Evolutionary conservation across 2,329 filamentous ascomycete genomes (phyloP), one percentile per base, ranked within the genome.

Genomic region (Davidsoniella australis): DNA sequence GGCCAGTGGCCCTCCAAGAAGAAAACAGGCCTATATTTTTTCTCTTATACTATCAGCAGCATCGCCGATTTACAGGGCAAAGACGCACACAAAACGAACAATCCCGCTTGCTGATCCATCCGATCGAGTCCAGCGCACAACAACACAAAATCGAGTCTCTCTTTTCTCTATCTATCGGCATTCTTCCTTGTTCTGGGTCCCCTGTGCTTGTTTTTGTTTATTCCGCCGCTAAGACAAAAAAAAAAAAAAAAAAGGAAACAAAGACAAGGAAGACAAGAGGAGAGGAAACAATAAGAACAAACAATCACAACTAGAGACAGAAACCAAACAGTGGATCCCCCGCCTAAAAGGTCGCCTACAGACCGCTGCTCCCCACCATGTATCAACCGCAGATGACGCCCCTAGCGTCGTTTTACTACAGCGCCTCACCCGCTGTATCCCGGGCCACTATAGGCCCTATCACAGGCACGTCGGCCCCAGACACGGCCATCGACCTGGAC

Each of bases 351-450:
- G 2, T 20, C 20, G 4, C 20, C 20, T 4, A 20, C 3, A 17
- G 36, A 23, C 40, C 20, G 29, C 24, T 4, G 26, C 23, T 14
- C 18, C 23, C 29, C 54, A 67, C 63, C 61, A 76, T 75, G 72
- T 76, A 72, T 64, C 68, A 73, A 61, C 68, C 72, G 58, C 68
- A 73, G 56, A 64, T 69, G 49, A 69, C 68, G 48, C 66, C 71
- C 49, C 72, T 67, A 55, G 60, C 64, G 55, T 61, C 66, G 56
- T 68, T 66, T 57, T 64, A 61, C 56, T 64, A 63, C 8, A 33
- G 26, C 26, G 6, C 37, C 26, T 43, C 26, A 7, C 38, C 18
- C 36, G 40, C 40, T 17, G 20, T 17, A 41, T 14, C 26, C 9
- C 18, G 29, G 23, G 42, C 47, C 39, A 10, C 38, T 8, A 37